Base-by-base conservation (phyloP, 169 alveolate species). In the Miamiensis avidus region DNA sequence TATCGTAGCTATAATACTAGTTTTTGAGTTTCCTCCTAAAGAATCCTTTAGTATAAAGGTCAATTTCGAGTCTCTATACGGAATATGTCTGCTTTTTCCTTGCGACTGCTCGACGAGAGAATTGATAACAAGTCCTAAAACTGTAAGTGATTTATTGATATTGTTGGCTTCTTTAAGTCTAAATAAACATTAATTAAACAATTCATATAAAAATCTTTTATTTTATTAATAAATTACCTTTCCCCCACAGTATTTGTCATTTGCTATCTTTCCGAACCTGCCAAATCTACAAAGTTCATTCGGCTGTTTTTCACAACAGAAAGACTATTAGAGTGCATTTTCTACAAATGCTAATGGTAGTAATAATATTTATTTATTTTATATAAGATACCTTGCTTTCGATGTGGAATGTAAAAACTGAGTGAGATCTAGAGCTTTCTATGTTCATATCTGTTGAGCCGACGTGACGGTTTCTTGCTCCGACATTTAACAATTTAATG, bases 11-110 rank as follows among this genome's bases (percentile, higher is more conserved):
- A 96, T 89, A 84, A 96, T 94, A 25, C 87, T 88, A 29, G 98
- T 95, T 79, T 94, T 94, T 0, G 97, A 88, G 89, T 96, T 96
- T 16, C 98, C 98, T 81, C 98, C 98, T 29, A 95, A 85, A 82
- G 95, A 89, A 84, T 95, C 96, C 81, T 91, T 84, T 74, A 95
- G 81, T 28, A 95, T 81, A 65, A 93, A 78, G 20, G 96, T 95
- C 31, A 93, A 83, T 86, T 92, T 94, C 65, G 95, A 91, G 81
- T 94, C 97, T 79, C 97, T 82, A 89, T 89, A 94, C n/a, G 96
- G 97, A 26, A 94, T 82, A 90, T 94, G 97, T 25, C 88, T 91
- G 30, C 73, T 74, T 81, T 90, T 92, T 31, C 97, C 97, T 73
- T 79, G 32, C 15, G 78, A 32, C 79, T 82, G 29, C 29, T 85